phyloP scores from a whole-genome alignment of 257 asterid species.

The Gentiana macrophylla region DNA sequence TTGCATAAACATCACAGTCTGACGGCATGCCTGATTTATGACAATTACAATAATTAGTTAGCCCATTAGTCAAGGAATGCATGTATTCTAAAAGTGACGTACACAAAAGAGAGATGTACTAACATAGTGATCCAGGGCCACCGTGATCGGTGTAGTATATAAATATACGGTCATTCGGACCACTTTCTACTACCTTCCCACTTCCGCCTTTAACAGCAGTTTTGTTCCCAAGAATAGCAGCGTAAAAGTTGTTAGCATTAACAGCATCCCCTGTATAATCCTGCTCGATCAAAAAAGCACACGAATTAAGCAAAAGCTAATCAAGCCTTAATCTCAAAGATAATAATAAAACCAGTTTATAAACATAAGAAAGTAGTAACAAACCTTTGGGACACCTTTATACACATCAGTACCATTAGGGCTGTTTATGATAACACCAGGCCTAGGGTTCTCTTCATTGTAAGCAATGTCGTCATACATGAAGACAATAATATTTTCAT shows the following conservation, averaged over 20 bases:
- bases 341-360: constrained; percentile 2
- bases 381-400: constrained; percentile 88
- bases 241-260: constrained; percentile 52
- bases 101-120: constrained; percentile 8
- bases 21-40: constrained; percentile 66
- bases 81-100: too few relatives aligned
- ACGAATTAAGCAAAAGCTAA: background rate
- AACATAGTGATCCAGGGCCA: constrained; percentile 87
- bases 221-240: constrained; percentile 74
- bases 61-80: background rate
- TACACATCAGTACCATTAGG: constrained; percentile 81
- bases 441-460: constrained; percentile 68
- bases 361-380: constrained; percentile 6
- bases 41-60: constrained; percentile 2
- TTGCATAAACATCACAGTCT: constrained; percentile 58
- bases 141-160: constrained; percentile 85
- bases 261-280: constrained; percentile 75
- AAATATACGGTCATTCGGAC: constrained; percentile 80
- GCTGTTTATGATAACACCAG: constrained; percentile 73
- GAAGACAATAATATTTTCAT: constrained; percentile 74
- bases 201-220: constrained; percentile 73
- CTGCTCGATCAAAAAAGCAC: constrained; percentile 27
- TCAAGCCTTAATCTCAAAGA: constrained; percentile 3
- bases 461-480: constrained; percentile 91
- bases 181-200: constrained; percentile 84